Base-by-base conservation (phyloP, 805 yeast species). In the Isabelozyma rhagii region DNA sequence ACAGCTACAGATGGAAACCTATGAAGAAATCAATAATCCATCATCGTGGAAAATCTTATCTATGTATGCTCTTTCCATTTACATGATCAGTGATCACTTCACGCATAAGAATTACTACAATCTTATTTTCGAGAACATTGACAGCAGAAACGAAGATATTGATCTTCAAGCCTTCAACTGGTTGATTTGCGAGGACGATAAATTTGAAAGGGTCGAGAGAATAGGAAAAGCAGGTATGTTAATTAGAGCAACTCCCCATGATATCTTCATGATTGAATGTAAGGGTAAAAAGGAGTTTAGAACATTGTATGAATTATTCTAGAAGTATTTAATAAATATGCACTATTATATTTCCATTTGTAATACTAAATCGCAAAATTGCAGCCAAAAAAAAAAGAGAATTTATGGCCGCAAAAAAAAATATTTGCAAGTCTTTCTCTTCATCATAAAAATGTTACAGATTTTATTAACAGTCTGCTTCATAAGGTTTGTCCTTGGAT, bases 191-290 rank as follows among this genome's bases (percentile, higher is more conserved):
- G 72, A 66, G 25, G 67, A 63, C 15, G 66, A 63, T 8, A 67
- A 61, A 46, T 52, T 47, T 29, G 58, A 60, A 39, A 55, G 66
- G 27, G 57, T 72, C 17, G 70, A 72, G 51, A 58, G 63, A 46
- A 72, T 74, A 29, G 79, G 79, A 9, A 74, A 69, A 48, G 79
- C 79, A 7, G 79, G 75, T 8, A 57, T 74, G 50, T 63, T 73
- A 53, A 62, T 74, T 42, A 67, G 63, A 48, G 68, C 56, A 1
- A 51, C 56, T n/a, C 62, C 62, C 8, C 55, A 57, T 41, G 68
- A 67, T 8, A 60, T 67, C 40, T 74, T 51, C 58, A 72, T 74
- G 78, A 63, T 74, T 47, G 79, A 74, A 51, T 74, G 77, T 54
- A 70, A 67, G 56, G 79, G 79, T 3, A 72, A 67, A 51, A 71